Evolutionary conservation across 108 stramenopile genomes (phyloP).

Genomic region (Nannochloropsis salina): DNA sequence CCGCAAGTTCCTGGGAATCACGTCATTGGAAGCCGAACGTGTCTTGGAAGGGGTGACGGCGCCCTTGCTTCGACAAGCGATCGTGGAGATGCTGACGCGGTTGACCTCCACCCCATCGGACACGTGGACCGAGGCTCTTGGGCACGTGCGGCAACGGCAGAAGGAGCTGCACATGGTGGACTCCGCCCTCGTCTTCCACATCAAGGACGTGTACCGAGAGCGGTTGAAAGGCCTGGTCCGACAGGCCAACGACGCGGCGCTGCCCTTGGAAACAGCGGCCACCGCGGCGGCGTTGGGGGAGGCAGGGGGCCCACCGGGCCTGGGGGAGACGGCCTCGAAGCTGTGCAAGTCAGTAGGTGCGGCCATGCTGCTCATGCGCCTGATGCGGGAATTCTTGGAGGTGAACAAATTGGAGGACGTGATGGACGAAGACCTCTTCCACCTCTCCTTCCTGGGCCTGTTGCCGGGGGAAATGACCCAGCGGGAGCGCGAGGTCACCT

Average conservation of each 20-base stretch:
- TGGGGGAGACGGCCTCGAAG: not conserved
- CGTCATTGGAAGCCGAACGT: not conserved
- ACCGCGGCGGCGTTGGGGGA: not conserved
- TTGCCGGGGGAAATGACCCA: not conserved
- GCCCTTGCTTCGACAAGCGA: not conserved
- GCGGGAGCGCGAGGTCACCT: not conserved
- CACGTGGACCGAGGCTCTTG: not conserved
- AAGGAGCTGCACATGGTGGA: not conserved
- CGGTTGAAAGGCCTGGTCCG: not conserved
- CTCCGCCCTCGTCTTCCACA: slow-evolving; percentile 9
- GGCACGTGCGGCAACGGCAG: not conserved
- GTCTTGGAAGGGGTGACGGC: not conserved
- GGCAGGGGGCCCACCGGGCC: not conserved
- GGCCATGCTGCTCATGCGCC: not conserved
- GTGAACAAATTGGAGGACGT: not conserved
- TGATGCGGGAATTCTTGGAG: not conserved
- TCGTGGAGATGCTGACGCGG: not conserved
- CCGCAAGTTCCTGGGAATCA: not conserved
- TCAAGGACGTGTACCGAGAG: not conserved
- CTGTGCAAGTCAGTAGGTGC: not conserved
- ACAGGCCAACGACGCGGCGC: not conserved
- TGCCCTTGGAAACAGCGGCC: not conserved
- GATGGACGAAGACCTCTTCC: not conserved
- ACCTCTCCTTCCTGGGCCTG: not conserved
- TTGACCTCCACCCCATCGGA: not conserved